phyloP scores from a whole-genome alignment of 441 rosid species.

The Jatropha podagrica region DNA sequence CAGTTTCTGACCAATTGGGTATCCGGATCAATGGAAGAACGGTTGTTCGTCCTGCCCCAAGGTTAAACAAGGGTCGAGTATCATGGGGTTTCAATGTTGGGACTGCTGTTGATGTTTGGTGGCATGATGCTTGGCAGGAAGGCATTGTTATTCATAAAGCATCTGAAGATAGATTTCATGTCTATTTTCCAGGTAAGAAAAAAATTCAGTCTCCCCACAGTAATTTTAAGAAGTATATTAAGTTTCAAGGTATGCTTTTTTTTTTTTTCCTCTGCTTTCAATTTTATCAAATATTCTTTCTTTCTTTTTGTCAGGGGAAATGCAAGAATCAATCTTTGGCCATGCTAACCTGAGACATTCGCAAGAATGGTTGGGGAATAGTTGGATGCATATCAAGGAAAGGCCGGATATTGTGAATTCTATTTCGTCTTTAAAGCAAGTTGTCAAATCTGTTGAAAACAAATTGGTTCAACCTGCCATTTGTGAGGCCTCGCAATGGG shows the following conservation, averaged over 20 bases:
- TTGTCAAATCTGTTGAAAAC: constrained; percentile 21
- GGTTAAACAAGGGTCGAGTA: constrained; percentile 21
- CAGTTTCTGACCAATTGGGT: constrained; percentile 52
- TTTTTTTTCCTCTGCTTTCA: neutral
- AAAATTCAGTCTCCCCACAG: neutral
- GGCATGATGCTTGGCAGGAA: constrained; percentile 89
- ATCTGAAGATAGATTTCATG: constrained; percentile 47
- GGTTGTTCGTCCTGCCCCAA: constrained; percentile 49
- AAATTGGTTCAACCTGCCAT: constrained; percentile 17
- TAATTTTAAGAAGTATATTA: neutral
- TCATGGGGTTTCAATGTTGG: constrained; percentile 42
- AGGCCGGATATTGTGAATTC: constrained; percentile 45
- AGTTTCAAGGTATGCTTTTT: too few relatives aligned
- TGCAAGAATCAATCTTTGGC: constrained; percentile 43
- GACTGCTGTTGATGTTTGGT: constrained; percentile 73
- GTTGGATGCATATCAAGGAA: constrained; percentile 44
- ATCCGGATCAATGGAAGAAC: constrained; percentile 51
- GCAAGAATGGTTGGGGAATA: constrained; percentile 64
- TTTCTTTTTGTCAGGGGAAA: constrained; percentile 51
- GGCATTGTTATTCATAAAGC: constrained; percentile 60
- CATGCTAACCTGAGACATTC: constrained; percentile 52
- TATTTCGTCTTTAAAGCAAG: constrained; percentile 35
- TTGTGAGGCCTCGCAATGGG: constrained; percentile 17
- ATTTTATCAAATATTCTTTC: neutral
- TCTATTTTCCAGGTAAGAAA: constrained; percentile 67